phyloP scores from a whole-genome alignment of 116 monocot genomes.

The Trichopus zeylanicus region DNA sequence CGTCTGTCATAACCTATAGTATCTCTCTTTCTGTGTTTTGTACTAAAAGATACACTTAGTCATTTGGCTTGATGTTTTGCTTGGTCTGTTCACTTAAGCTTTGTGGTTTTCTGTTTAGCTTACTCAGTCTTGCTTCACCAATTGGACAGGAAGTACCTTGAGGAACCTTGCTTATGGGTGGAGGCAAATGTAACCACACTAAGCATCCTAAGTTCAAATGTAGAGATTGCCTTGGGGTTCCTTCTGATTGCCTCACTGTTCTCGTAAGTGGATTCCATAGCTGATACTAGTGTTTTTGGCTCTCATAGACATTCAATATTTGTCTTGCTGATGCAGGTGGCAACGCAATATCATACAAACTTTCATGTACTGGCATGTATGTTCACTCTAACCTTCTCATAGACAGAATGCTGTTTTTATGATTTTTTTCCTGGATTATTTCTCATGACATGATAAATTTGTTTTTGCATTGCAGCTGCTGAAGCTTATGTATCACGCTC shows the following conservation, averaged over 20 bases:
- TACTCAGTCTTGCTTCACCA: not conserved
- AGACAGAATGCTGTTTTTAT: not conserved
- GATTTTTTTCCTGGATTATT: not conserved
- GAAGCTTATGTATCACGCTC: conserved; percentile 98
- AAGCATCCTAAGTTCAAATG: conserved; percentile 63
- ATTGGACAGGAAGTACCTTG: conserved; percentile 63
- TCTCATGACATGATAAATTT: not conserved
- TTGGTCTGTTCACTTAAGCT: no score
- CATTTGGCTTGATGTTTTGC: no score
- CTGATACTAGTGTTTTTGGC: not conserved
- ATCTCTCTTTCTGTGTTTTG: no score
- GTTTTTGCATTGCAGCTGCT: conserved; percentile 46
- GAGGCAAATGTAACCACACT: conserved; percentile 63
- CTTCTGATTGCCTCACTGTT: conserved; percentile 77
- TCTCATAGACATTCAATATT: not conserved
- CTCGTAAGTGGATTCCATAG: conserved; percentile 50
- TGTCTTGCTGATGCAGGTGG: conserved; percentile 51
- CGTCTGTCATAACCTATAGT: no score
- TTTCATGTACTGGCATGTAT: conserved; percentile 93
- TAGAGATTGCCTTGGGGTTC: conserved; percentile 76
- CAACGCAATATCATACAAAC: conserved; percentile 77
- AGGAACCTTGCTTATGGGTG: conserved; percentile 65
- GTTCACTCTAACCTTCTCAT: not conserved
- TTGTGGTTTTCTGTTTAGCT: no score
- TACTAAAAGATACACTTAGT: no score